Percentiles rank a stretch among this genome's conserved stretches.
Conservation (phyloP, 768 basidiomycete species). For the Trametes punicea region DNA sequence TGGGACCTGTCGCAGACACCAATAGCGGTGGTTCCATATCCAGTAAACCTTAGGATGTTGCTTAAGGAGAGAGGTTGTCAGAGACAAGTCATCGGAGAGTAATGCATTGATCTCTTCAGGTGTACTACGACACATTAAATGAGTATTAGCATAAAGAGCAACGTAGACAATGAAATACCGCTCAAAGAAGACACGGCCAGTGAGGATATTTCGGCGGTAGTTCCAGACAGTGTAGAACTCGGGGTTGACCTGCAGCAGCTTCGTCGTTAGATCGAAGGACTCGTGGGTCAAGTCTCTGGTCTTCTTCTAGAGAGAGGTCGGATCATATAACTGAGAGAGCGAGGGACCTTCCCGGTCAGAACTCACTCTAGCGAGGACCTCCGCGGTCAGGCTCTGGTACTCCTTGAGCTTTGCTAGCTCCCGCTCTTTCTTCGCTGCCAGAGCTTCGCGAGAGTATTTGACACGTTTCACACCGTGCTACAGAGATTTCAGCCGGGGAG, state of each 20-base stretch:
- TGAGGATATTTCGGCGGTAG: constrained; percentile 78
- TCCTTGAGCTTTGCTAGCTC: constrained; percentile 76
- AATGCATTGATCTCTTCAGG: constrained; percentile 58
- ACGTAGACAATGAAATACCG: constrained; percentile 42
- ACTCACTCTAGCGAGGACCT: constrained; percentile 60
- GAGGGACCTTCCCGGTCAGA: constrained; percentile 1
- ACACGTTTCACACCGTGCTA: constrained; percentile 73
- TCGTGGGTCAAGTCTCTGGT: constrained; percentile 62
- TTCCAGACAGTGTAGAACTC: constrained; percentile 99
- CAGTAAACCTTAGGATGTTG: constrained; percentile 93
- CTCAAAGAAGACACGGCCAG: constrained; percentile 63
- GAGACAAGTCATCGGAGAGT: constrained; percentile 68
- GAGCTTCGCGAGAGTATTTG: constrained; percentile 52
- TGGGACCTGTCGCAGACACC: constrained; percentile 90
- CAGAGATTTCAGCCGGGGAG: not conserved
- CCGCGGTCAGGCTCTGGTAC: constrained; percentile 63
- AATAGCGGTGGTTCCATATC: constrained; percentile 97
- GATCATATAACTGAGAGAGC: constrained; percentile 6
- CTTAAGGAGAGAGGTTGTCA: constrained; percentile 81
- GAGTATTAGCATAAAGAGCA: not conserved
- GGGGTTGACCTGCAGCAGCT: constrained; percentile 79
- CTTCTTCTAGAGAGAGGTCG: constrained; percentile 53
- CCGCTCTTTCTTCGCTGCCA: constrained; percentile 63
- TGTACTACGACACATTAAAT: constrained; percentile 39
- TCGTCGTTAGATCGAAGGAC: constrained; percentile 75